These are phyloP conservation scores for Xylaria cubensis DNA, from an alignment of 495 filamentous ascomycete genomes.

Conservation along the genomic window DNA sequence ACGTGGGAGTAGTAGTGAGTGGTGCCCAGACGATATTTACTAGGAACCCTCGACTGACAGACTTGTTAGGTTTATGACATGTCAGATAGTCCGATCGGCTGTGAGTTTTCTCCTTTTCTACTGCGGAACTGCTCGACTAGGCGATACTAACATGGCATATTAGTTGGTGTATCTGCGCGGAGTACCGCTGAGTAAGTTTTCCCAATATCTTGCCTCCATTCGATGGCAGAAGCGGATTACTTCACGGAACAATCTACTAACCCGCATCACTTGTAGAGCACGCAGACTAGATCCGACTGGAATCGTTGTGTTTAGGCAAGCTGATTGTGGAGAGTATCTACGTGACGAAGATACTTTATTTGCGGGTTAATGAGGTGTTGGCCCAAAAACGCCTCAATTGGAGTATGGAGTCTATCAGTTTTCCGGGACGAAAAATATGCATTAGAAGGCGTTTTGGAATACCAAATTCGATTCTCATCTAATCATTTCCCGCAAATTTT, in stretches of 20 bases:
- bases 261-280: constrained; percentile 41
- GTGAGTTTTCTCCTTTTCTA: constrained; percentile 14
- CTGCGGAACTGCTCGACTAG: not conserved
- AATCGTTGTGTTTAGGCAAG: constrained; percentile 82
- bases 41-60: not conserved
- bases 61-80: constrained; percentile 60
- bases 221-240: not conserved
- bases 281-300: constrained; percentile 86
- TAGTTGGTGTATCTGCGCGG: constrained; percentile 70
- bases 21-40: not conserved
- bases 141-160: constrained; percentile 14
- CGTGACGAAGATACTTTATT: constrained; percentile 73
- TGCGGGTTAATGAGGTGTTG: constrained; percentile 40
- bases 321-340: constrained; percentile 91
- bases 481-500: not conserved
- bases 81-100: constrained; percentile 80
- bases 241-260: constrained; percentile 1
- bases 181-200: constrained; percentile 71
- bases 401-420: constrained; percentile 21
- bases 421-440: constrained; percentile 3
- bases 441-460: constrained; percentile 27
- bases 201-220: not conserved
- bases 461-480: constrained; percentile 26
- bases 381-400: constrained; percentile 3
- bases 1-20: constrained; percentile 73